Evolutionary conservation across 83 land plant genomes (phyloP), one percentile per base, ranked within the genome.

Genomic region (Picea abies): DNA sequence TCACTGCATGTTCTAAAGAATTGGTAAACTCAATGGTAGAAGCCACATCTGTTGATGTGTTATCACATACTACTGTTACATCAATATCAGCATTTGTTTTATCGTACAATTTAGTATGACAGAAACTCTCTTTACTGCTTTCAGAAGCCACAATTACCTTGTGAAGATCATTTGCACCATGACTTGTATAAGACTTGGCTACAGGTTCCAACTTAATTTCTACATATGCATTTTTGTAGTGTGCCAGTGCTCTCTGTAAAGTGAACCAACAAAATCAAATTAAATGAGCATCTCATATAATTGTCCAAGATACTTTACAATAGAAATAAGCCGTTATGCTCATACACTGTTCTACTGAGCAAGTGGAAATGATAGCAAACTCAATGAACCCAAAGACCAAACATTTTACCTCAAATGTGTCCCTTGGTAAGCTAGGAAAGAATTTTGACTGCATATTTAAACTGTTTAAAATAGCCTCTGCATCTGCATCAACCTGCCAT

Each of bases 401-500:
- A 9, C 7, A 26, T 67, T 70, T 70, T 70, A 70, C 75, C 75
- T 70, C 75, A 70, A 70, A 70, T 0, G 41, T 39, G 3, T 79
- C 82, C 66, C 32, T 64, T 17, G 82, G 79, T 41, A 80, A 47
- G 29, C 68, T 26, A 29, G 82, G 79, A 22, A 80, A 64, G 32
- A 80, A 6, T 16, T 14, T 19, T 20, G 63, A 61, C 8, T 25
- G 72, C 23, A 80, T 41, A 35, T 47, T 32, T 67, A 64, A 80
- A 61, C 44, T 61, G n/a, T 61, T 39, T 37, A 80, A 47, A 62
- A 80, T 20, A 12, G 82, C 82, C 70, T 80, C 70, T 62, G 82
- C 76, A 61, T 41, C 82, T 23, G 69, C 32, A 64, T 80, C 23
- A 1, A 80, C 82, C 82, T 80, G 82, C 79, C 20, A 64, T 60